phyloP scores from a whole-genome alignment of 2,329 filamentous ascomycete genomes.

The Nigrospora oryzae region DNA sequence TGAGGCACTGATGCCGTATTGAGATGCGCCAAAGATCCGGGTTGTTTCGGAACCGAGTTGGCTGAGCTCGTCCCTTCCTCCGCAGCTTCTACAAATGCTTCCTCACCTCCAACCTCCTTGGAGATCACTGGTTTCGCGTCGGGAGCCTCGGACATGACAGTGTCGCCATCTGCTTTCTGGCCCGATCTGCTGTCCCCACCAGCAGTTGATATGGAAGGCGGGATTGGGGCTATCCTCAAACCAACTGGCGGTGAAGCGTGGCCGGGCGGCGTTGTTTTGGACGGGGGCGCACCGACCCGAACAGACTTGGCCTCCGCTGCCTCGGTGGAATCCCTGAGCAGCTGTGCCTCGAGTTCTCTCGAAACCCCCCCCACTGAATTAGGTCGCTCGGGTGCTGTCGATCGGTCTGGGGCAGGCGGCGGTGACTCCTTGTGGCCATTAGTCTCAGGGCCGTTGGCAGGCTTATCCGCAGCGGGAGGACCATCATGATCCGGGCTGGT shows the following conservation, averaged over 20 bases:
- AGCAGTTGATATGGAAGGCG: no score
- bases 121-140: neutral
- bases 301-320: neutral
- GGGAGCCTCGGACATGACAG: neutral
- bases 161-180: neutral
- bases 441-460: constrained; percentile 24
- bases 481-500: constrained; percentile 67
- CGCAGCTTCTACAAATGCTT: no score
- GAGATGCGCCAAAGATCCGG: no score
- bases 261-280: no score
- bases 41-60: no score
- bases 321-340: constrained; percentile 4
- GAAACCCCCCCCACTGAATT: constrained; percentile 1
- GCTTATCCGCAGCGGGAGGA: constrained; percentile 43
- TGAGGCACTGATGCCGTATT: neutral
- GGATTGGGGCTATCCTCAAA: no score
- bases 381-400: constrained; percentile 4
- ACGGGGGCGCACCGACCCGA: neutral
- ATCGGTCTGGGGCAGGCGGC: constrained; percentile 2
- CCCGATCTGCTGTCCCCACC: no score
- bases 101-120: no score
- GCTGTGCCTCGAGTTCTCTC: constrained; percentile 5
- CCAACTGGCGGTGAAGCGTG: no score
- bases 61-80: no score
- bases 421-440: constrained; percentile 18